A percentile compares a stretch with the other conserved stretches of the same genome.
Evolutionary conservation across 768 basidiomycete species (phyloP).

Genomic region (Steccherinum ochraceum): DNA sequence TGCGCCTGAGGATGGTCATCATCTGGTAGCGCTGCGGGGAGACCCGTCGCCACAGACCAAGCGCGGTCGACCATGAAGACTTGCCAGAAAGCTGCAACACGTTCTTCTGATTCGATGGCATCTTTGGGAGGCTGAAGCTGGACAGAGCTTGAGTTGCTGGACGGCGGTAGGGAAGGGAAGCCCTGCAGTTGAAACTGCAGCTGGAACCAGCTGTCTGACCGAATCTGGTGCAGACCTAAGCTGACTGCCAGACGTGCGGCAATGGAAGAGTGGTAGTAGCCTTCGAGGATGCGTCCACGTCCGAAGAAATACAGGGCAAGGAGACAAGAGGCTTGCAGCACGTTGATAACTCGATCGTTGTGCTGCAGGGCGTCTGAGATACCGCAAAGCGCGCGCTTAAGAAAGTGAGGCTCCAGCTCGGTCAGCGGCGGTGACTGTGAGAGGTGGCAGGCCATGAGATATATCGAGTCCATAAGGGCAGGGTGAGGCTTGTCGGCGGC

Average conservation of each 20-base stretch:
- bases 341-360: slow-evolving; percentile 49
- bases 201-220: slow-evolving; percentile 21
- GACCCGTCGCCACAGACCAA: slow-evolving; percentile 50
- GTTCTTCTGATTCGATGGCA: slow-evolving; percentile 37
- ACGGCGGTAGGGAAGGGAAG: slow-evolving; percentile 5
- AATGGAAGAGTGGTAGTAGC: slow-evolving; percentile 53
- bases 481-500: slow-evolving; percentile 38
- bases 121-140: slow-evolving; percentile 30
- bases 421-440: slow-evolving; percentile 34
- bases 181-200: slow-evolving; percentile 5
- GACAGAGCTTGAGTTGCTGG: slow-evolving; percentile 11
- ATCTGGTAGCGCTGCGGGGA: slow-evolving; percentile 47
- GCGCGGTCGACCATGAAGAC: slow-evolving; percentile 56
- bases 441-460: slow-evolving; percentile 54
- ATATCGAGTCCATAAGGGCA: slow-evolving; percentile 55
- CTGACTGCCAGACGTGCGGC: slow-evolving; percentile 57
- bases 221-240: slow-evolving; percentile 52
- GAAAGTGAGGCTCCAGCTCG: slow-evolving; percentile 41
- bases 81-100: slow-evolving; percentile 54
- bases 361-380: slow-evolving; percentile 48
- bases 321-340: slow-evolving; percentile 54
- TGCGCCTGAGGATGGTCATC: slow-evolving; percentile 39
- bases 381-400: slow-evolving; percentile 41
- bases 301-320: slow-evolving; percentile 56
- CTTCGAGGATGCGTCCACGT: slow-evolving; percentile 50